Conservation (phyloP, 352 stramenopile genomes). For the Phytophthora ohioensis region DNA sequence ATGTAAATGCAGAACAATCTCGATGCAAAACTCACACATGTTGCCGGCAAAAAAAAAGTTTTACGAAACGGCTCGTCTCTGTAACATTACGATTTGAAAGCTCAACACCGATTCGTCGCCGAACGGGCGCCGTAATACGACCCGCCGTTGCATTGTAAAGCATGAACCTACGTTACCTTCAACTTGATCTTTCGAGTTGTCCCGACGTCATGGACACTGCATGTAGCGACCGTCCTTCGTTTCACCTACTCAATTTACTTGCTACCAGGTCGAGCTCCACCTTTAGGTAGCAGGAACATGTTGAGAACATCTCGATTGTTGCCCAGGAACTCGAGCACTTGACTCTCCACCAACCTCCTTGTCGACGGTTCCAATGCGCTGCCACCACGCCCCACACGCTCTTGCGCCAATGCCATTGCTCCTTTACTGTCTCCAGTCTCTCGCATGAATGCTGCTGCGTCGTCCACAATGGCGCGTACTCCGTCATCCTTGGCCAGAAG, state of each 20-base stretch:
- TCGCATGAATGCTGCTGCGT: conserved; percentile 64
- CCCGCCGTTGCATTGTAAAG: conserved; percentile 26
- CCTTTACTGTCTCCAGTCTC: conserved; percentile 77
- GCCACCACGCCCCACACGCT: conserved; percentile 73
- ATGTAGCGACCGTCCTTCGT: background rate
- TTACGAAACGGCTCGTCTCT: background rate
- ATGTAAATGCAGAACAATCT: background rate
- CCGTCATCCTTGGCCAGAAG: conserved; percentile 78
- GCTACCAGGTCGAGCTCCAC: conserved; percentile 17
- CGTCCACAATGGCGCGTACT: conserved; percentile 68
- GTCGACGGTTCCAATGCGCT: conserved; percentile 69
- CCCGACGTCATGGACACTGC: conserved; percentile 14
- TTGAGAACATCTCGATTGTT: conserved; percentile 79
- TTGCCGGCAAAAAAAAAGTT: background rate
- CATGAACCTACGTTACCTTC: conserved; percentile 6
- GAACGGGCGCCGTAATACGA: conserved; percentile 4
- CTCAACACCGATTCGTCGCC: conserved; percentile 18
- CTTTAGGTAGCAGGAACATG: conserved; percentile 82
- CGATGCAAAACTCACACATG: background rate
- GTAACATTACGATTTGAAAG: conserved; percentile 1
- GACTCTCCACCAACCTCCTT: conserved; percentile 80
- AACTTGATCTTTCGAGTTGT: conserved; percentile 39
- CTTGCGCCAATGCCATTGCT: conserved; percentile 62
- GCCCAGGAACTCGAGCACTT: conserved; percentile 80
- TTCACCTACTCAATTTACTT: conserved; percentile 19